phyloP scores from a whole-genome alignment of 306 rosid species.

The Lotus japonicus region DNA sequence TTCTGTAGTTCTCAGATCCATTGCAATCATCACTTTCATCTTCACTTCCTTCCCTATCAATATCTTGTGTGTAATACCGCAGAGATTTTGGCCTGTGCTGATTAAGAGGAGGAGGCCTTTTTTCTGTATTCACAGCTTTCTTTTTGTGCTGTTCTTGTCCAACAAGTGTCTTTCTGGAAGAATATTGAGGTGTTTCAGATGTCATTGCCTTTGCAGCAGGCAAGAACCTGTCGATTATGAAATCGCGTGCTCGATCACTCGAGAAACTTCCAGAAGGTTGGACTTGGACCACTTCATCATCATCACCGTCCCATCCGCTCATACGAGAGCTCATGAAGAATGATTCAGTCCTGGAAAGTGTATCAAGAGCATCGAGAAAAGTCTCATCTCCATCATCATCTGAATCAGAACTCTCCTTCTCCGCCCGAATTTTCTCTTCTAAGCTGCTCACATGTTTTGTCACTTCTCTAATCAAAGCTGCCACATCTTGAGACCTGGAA shows the following conservation, averaged over 20 bases:
- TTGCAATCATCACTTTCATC: slow-evolving; percentile 37
- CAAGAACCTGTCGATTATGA: slow-evolving; percentile 84
- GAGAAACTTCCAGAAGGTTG: slow-evolving; percentile 41
- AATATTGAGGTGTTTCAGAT: slow-evolving; percentile 49
- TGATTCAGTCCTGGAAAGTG: slow-evolving; percentile 74
- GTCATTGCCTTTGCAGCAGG: slow-evolving; percentile 90
- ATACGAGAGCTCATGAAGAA: slow-evolving; percentile 62
- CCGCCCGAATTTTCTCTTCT: slow-evolving; percentile 27
- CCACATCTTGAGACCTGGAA: slow-evolving; percentile 24
- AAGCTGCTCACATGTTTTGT: slow-evolving; percentile 20
- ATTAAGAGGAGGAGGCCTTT: slow-evolving; percentile 25
- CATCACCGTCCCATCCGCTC: slow-evolving; percentile 56
- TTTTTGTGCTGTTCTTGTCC: slow-evolving; percentile 44
- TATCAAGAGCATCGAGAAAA: slow-evolving; percentile 57
- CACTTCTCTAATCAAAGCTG: slow-evolving; percentile 20
- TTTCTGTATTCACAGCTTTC: slow-evolving; percentile 28
- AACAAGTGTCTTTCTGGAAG: slow-evolving; percentile 38
- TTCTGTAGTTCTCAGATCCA: slow-evolving; percentile 22
- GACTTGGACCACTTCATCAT: slow-evolving; percentile 37
- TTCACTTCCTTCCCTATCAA: slow-evolving; percentile 37
- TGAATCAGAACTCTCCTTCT: slow-evolving; percentile 30
- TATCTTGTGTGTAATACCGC: slow-evolving; percentile 27
- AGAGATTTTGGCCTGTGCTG: slow-evolving; percentile 29
- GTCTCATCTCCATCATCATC: slow-evolving; percentile 60
- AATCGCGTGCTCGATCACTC: slow-evolving; percentile 49